These are phyloP conservation scores for Pyrenophora seminiperda DNA, from an alignment of 2,329 filamentous ascomycete genomes.

Conservation along the genomic window DNA sequence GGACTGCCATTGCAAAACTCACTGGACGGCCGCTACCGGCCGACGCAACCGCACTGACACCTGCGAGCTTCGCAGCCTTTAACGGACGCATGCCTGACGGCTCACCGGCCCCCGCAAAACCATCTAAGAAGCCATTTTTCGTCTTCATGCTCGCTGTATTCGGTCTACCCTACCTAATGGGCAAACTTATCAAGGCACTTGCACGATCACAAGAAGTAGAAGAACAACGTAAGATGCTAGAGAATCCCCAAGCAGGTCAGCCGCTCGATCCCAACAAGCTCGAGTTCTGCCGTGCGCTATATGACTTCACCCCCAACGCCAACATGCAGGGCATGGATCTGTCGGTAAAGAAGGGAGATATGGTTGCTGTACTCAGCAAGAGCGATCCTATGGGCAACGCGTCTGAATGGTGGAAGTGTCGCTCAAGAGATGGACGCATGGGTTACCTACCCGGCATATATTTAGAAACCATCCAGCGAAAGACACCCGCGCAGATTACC, in stretches of 20 bases:
- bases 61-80: conserved; percentile 88
- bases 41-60: conserved; percentile 83
- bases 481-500: conserved; percentile 55
- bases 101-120: conserved; percentile 66
- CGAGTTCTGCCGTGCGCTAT: conserved; percentile 93
- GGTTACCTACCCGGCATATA: conserved; percentile 93
- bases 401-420: conserved; percentile 96
- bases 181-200: conserved; percentile 87
- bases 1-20: conserved; percentile 87
- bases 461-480: conserved; percentile 73
- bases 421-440: conserved; percentile 84
- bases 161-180: conserved; percentile 94
- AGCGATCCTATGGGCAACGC: conserved; percentile 88
- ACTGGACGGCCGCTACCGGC: conserved; percentile 90
- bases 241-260: conserved; percentile 53
- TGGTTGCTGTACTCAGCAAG: conserved; percentile 92
- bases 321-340: conserved; percentile 78
- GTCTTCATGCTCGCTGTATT: conserved; percentile 96
- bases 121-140: conserved; percentile 92
- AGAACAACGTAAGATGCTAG: conserved; percentile 64
- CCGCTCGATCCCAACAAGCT: conserved; percentile 85
- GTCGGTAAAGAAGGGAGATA: conserved; percentile 89
- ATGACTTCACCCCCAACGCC: conserved; percentile 87
- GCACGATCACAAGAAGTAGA: conserved; percentile 86
- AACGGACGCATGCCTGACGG: conserved; percentile 74